Evolutionary conservation across 768 basidiomycete species (phyloP).

Genomic region (Boletus reticuloceps): DNA sequence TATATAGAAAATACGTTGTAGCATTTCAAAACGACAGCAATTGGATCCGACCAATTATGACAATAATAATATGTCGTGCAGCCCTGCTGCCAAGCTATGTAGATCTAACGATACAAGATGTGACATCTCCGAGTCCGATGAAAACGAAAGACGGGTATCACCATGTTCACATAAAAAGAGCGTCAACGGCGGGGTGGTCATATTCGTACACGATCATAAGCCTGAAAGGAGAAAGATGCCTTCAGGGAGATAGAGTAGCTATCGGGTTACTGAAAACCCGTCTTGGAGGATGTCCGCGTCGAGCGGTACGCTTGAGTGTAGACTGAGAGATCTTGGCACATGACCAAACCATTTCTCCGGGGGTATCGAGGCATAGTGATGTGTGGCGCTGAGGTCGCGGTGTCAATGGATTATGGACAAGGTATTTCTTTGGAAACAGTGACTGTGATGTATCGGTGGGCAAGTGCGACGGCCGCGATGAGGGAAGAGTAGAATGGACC

Average conservation of each 20-base stretch:
- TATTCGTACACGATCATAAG: slow-evolving; percentile 11
- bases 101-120: slow-evolving; percentile 17
- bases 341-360: slow-evolving; percentile 24
- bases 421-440: slow-evolving; percentile 2
- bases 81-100: slow-evolving; percentile 12
- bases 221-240: neutral
- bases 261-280: slow-evolving; percentile 24
- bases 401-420: slow-evolving; percentile 5
- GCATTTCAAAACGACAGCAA: neutral
- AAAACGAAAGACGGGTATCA: slow-evolving; percentile 3
- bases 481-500: slow-evolving; percentile 3
- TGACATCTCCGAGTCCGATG: neutral
- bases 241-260: slow-evolving; percentile 10
- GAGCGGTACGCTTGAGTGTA: slow-evolving; percentile 24
- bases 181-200: slow-evolving; percentile 4
- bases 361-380: slow-evolving; percentile 6
- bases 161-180: slow-evolving; percentile 13
- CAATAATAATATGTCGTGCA: slow-evolving; percentile 5
- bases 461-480: slow-evolving; percentile 3
- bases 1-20: neutral
- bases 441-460: slow-evolving; percentile 7
- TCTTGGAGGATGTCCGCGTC: slow-evolving; percentile 17
- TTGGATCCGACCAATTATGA: slow-evolving; percentile 5
- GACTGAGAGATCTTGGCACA: slow-evolving; percentile 33
- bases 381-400: slow-evolving; percentile 9